Percentiles rank a stretch among this genome's conserved stretches.
Conservation (phyloP, 495 filamentous ascomycete genomes). For the Cercophora sp. region DNA sequence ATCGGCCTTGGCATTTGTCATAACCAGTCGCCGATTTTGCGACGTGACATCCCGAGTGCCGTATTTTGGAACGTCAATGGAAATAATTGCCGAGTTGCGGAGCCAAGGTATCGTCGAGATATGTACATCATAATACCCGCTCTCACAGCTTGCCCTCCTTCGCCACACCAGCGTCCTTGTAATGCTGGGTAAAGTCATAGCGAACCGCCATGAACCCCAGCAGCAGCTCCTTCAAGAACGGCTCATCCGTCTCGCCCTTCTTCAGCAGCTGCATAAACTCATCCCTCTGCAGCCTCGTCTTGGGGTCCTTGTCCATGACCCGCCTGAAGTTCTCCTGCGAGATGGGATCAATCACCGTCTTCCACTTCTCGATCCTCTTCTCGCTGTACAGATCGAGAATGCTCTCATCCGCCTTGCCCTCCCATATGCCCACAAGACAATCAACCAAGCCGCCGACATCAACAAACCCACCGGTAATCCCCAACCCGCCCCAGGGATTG, state of each 20-base stretch:
- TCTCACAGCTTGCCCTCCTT: too few species aligned
- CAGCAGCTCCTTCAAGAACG: slow-evolving; percentile 27
- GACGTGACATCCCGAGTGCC: too few species aligned
- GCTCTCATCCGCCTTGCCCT: slow-evolving; percentile 47
- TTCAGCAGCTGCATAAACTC: slow-evolving; percentile 38
- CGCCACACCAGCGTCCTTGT: slow-evolving; percentile 15
- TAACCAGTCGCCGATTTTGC: too few species aligned
- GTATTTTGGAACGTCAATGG: too few species aligned
- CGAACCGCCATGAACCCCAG: slow-evolving; percentile 28
- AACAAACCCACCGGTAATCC: slow-evolving; percentile 58
- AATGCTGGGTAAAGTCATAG: slow-evolving; percentile 45
- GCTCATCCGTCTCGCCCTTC: slow-evolving; percentile 27
- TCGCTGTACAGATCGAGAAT: slow-evolving; percentile 57
- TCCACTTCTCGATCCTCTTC: slow-evolving; percentile 53
- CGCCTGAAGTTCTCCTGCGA: slow-evolving; percentile 50
- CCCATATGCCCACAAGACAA: slow-evolving; percentile 52
- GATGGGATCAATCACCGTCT: slow-evolving; percentile 52
- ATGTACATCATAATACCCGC: too few species aligned
- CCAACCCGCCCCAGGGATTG: slow-evolving; percentile 57
- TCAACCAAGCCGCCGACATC: slow-evolving; percentile 58
- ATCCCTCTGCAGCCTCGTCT: slow-evolving; percentile 32
- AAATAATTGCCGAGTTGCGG: too few species aligned
- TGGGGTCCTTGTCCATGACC: slow-evolving; percentile 35
- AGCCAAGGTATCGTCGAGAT: too few species aligned
- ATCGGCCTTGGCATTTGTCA: too few species aligned